These are phyloP conservation scores for Platanthera guangdongensis DNA, from an alignment of 106 monocot species.

Conservation along the genomic window DNA sequence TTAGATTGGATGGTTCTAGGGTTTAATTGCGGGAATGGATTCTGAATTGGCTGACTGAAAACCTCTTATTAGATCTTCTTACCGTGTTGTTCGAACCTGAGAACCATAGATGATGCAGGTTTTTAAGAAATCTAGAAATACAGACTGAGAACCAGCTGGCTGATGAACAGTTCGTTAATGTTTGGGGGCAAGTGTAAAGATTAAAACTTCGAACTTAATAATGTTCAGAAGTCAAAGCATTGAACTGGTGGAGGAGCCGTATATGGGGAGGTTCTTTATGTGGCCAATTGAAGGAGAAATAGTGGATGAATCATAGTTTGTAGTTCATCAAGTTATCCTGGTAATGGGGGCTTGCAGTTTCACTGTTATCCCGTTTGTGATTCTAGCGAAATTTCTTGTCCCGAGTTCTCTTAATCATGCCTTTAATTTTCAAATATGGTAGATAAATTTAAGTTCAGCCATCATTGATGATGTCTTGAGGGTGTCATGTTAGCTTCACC, in stretches of 20 bases:
- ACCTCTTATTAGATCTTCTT: not conserved
- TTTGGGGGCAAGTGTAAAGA: not conserved
- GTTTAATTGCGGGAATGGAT: not conserved
- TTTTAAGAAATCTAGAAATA: not conserved
- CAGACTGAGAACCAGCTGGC: not conserved
- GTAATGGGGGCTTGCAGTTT: not conserved
- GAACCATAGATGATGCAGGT: not conserved
- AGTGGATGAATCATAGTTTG: not conserved
- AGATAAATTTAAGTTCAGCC: not conserved
- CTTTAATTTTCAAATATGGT: not conserved
- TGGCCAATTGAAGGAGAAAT: not conserved
- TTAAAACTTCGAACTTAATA: not conserved
- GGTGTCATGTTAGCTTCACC: not conserved
- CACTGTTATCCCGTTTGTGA: not conserved
- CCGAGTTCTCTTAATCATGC: not conserved
- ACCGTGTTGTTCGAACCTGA: not conserved
- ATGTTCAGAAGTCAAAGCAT: not conserved
- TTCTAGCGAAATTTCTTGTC: not conserved
- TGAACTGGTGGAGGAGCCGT: not conserved
- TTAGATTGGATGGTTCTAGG: not conserved
- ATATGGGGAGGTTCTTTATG: not conserved
- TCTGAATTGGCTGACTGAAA: not conserved
- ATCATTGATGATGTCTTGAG: not conserved
- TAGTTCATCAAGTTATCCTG: not conserved
- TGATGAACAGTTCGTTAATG: not conserved